Percentiles rank a stretch among this genome's conserved stretches.
Evolutionary conservation across 805 yeast genomes (phyloP).

Genomic region (Helenozyma baotianmanensis): DNA sequence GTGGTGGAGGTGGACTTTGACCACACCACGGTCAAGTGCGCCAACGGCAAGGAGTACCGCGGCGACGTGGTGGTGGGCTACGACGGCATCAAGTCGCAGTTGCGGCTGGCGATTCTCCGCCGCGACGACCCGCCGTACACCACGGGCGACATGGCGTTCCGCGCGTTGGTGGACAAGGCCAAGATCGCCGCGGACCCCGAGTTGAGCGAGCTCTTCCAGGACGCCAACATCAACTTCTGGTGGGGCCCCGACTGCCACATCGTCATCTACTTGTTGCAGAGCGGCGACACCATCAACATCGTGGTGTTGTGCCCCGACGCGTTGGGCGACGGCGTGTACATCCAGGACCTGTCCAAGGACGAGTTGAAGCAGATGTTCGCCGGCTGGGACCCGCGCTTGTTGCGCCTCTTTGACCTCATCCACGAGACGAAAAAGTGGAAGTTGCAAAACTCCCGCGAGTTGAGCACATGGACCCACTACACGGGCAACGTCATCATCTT

Average conservation of each 20-base stretch:
- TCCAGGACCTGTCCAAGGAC: slow-evolving; percentile 17
- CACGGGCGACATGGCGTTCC: slow-evolving; percentile 6
- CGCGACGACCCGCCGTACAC: slow-evolving; percentile 16
- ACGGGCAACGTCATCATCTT: slow-evolving; percentile 23
- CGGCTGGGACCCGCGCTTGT: slow-evolving; percentile 25
- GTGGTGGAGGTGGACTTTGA: slow-evolving; percentile 19
- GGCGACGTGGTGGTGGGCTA: slow-evolving; percentile 24
- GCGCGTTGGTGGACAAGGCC: slow-evolving; percentile 2
- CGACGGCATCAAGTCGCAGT: slow-evolving; percentile 23
- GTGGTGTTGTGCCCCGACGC: slow-evolving; percentile 28
- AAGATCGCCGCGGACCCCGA: slow-evolving; percentile 17
- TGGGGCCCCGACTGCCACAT: slow-evolving; percentile 27
- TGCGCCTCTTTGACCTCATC: slow-evolving; percentile 16
- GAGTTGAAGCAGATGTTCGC: slow-evolving; percentile 20
- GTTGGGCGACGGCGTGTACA: slow-evolving; percentile 15
- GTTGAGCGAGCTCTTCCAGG: slow-evolving; percentile 10
- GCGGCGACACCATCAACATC: slow-evolving; percentile 23
- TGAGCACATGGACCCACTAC: slow-evolving; percentile 23
- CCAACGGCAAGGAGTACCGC: slow-evolving; percentile 13
- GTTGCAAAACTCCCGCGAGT: slow-evolving; percentile 21
- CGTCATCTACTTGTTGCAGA: slow-evolving; percentile 23
- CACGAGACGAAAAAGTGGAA: slow-evolving; percentile 22
- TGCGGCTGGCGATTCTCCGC: slow-evolving; percentile 16
- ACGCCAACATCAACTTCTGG: slow-evolving; percentile 27
- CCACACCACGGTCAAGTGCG: slow-evolving; percentile 9